Evolutionary conservation across 805 yeast species (phyloP).

Genomic region (Isabelozyma heimii): DNA sequence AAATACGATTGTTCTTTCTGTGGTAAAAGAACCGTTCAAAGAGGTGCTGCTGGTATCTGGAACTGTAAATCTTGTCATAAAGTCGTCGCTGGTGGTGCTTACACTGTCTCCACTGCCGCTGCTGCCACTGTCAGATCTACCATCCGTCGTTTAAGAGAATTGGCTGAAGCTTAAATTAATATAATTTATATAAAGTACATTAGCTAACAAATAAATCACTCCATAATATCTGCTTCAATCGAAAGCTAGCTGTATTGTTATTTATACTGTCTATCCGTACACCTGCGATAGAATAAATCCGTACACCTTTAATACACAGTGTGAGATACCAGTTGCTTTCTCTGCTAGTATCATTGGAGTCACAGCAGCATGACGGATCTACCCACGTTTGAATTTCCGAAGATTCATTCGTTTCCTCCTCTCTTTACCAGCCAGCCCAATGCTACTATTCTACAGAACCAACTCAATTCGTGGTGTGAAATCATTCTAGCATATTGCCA

Average conservation of each 20-base stretch:
- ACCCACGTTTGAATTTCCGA: slow-evolving; percentile 33
- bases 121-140: slow-evolving; percentile 99
- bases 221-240: background rate
- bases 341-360: too few relatives aligned
- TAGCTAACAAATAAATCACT: background rate
- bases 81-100: slow-evolving; percentile 99
- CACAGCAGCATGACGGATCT: background rate
- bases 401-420: slow-evolving; percentile 72
- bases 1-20: slow-evolving; percentile 99
- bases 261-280: background rate
- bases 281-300: background rate
- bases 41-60: slow-evolving; percentile 99
- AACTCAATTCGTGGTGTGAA: slow-evolving; percentile 73
- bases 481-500: slow-evolving; percentile 63
- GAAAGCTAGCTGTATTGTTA: background rate
- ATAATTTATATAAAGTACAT: background rate
- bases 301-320: background rate
- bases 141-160: slow-evolving; percentile 99
- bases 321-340: too few relatives aligned
- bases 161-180: slow-evolving; percentile 92
- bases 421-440: slow-evolving; percentile 89
- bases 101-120: slow-evolving; percentile 98
- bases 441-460: slow-evolving; percentile 71
- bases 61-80: slow-evolving; percentile 89
- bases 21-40: slow-evolving; percentile 97